phyloP scores from a whole-genome alignment of 1,284 basidiomycete genomes.

The Porodaedalea pini region DNA sequence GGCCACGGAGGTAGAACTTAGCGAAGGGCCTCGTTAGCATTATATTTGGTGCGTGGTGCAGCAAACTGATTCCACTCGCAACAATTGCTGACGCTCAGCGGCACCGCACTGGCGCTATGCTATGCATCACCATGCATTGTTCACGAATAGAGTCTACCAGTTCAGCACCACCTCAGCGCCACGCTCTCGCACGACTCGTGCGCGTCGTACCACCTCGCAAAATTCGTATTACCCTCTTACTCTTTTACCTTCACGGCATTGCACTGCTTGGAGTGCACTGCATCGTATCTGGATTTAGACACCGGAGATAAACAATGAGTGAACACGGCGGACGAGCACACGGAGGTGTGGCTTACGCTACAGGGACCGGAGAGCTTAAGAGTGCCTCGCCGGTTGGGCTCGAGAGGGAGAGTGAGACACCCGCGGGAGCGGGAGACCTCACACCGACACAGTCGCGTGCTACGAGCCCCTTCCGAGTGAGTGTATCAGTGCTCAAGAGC shows the following conservation, averaged over 20 bases:
- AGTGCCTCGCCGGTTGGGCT: background rate
- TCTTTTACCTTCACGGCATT: background rate
- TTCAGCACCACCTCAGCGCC: background rate
- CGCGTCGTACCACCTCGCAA: background rate
- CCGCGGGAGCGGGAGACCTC: constrained; percentile 2
- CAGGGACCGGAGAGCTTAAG: constrained; percentile 1
- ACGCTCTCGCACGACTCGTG: background rate
- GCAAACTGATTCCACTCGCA: background rate
- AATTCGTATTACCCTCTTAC: no score
- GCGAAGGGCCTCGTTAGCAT: background rate
- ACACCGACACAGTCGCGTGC: constrained; percentile 17
- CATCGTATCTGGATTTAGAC: constrained; percentile 1
- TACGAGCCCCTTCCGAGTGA: constrained; percentile 1
- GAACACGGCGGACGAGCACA: background rate
- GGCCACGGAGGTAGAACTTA: background rate
- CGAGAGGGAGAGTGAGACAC: background rate
- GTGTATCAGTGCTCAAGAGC: background rate
- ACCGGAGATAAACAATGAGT: constrained; percentile 12
- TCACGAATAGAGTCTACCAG: background rate
- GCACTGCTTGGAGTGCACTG: background rate
- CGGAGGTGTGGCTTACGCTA: background rate
- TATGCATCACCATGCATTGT: background rate
- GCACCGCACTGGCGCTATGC: no score
- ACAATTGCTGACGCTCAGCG: background rate
- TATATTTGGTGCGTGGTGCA: background rate